Evolutionary conservation across 1,284 basidiomycete species (phyloP).

Genomic region (Megacollybia platyphylla): DNA sequence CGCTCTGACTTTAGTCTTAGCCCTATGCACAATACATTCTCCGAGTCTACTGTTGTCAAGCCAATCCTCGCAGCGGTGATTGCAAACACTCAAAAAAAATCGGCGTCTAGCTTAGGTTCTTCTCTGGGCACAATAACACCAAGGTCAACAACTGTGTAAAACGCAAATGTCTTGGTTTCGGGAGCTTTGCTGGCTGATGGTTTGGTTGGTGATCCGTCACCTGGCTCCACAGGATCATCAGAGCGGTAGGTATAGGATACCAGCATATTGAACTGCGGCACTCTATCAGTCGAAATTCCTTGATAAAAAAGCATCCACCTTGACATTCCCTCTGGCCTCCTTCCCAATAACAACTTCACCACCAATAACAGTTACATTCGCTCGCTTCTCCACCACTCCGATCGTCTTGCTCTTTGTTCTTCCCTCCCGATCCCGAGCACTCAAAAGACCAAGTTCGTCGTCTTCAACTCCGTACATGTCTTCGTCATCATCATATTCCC

Average conservation of each 20-base stretch:
- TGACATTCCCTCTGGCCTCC: constrained; percentile 60
- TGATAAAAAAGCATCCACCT: constrained; percentile 31
- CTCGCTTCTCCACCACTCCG: constrained; percentile 74
- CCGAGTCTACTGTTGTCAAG: neutral
- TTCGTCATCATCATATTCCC: constrained; percentile 92
- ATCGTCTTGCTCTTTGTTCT: constrained; percentile 51
- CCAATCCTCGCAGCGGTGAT: neutral
- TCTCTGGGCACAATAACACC: constrained; percentile 56
- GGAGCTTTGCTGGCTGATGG: constrained; percentile 23
- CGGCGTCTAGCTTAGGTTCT: constrained; percentile 21
- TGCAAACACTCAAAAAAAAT: constrained; percentile 9
- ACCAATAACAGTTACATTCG: constrained; percentile 76
- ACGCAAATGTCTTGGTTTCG: constrained; percentile 77
- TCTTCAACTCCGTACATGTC: constrained; percentile 70
- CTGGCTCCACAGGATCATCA: constrained; percentile 61
- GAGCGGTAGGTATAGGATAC: constrained; percentile 87
- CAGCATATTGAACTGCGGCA: constrained; percentile 75
- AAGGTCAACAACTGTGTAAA: constrained; percentile 72
- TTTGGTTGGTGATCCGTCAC: constrained; percentile 37
- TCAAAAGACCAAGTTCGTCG: constrained; percentile 26
- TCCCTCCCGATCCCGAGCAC: constrained; percentile 28
- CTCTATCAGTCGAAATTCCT: neutral
- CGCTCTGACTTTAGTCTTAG: too few relatives aligned
- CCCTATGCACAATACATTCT: too few relatives aligned
- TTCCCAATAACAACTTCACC: constrained; percentile 74